A percentile compares a stretch with the other conserved stretches of the same genome.
These are phyloP conservation scores for Acrasis kona DNA, from an alignment of 78 protist genomes.

Conservation along the genomic window DNA sequence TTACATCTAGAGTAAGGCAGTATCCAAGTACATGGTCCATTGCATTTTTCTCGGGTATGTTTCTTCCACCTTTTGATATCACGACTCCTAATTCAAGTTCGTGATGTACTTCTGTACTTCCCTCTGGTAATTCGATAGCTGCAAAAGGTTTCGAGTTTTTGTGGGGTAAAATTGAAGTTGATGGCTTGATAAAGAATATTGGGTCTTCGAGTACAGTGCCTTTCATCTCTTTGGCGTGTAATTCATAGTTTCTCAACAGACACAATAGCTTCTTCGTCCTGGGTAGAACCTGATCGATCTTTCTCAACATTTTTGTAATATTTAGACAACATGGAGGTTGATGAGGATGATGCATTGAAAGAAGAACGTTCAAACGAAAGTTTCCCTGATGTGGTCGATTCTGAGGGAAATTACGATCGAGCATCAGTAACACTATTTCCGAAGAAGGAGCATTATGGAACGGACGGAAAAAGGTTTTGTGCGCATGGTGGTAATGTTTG, in stretches of 20 bases:
- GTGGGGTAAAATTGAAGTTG: conserved; percentile 1
- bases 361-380: no score
- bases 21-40: conserved; percentile 10
- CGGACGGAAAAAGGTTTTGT: background rate
- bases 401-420: no score
- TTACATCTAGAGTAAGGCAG: conserved; percentile 26
- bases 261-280: background rate
- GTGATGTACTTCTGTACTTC: conserved; percentile 21
- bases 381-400: no score
- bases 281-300: no score
- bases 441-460: background rate
- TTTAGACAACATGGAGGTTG: no score
- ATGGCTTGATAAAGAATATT: conserved; percentile 36
- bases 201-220: conserved; percentile 17
- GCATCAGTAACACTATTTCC: no score
- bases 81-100: conserved; percentile 45
- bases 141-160: background rate
- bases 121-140: background rate
- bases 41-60: background rate
- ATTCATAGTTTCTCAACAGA: background rate
- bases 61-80: conserved; percentile 8
- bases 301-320: no score
- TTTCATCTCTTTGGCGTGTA: conserved; percentile 29
- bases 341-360: no score
- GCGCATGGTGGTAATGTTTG: background rate